Base-by-base conservation (phyloP, 345 rosid genomes). In the Firmiana major region DNA sequence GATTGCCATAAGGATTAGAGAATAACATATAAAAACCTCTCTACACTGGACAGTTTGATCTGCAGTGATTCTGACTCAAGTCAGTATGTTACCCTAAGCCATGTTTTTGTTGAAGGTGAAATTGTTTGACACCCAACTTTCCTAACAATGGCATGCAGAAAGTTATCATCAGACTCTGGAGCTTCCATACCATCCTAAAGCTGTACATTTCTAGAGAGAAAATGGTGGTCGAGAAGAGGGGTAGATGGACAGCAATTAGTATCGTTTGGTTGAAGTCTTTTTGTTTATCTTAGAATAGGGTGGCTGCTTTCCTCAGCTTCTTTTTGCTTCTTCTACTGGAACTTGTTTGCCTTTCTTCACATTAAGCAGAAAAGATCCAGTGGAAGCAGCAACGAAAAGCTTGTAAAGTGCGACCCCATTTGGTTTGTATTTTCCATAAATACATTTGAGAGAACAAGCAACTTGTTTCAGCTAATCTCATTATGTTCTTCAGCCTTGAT, bases 311-410 rank as follows among this genome's bases (percentile, higher is more conserved):
- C 81, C 88, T 84, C 79, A 83, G 98, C 97, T 90, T 95, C 93
- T 89, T 89, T 90, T 92, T 95, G 99, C 98, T 90, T 71, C 96
- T 93, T 93, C 79, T 79, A 95, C 98, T 90, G 79, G 83, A 81
- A 76, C 88, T 85, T 86, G 84, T 88, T 86, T 81, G 89, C 92
- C 91, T 83, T 78, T 13, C 1, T 59, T 77, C 3, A 36, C 36
- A 59, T 38, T 34, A 46, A 89, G 92, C 91, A 81, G 74, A 82
- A 78, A 88, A 89, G 90, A 82, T 86, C 63, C 87, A 95, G 98
- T 93, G 94, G 93, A 95, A 93, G 97, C 91, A 93, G 97, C 98
- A 93, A 93, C 86, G 98, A 90, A 83, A 94, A 87, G 98, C 97
- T 93, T 81, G 93, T 76, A 84, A 81, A 89, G 88, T 86, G 82